Evolutionary conservation across 257 asterid genomes (phyloP), one percentile per base, ranked within the genome.

Genomic region (Penstemon barbatus): DNA sequence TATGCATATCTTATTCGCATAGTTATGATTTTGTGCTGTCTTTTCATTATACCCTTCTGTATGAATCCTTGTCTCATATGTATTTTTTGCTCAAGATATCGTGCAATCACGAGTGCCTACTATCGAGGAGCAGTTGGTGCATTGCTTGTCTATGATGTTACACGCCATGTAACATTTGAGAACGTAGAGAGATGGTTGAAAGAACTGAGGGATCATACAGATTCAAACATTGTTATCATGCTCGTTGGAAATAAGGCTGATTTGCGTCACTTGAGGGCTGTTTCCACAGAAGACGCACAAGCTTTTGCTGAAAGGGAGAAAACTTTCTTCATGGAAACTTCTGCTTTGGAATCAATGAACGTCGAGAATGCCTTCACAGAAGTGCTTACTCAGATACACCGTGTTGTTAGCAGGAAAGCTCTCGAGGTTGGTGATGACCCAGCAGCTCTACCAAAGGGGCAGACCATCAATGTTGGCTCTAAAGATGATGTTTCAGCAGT

Each of bases 51-150:
- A 7, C 8, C 48, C 41, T 49, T 39, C 37, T 46, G 5, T 33
- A 9, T 51, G 48, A 50, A 4, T 57, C 4, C 54, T 13, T 55
- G 11, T 45, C 53, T 61, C 11, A 38, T 54, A 12, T 59, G 38
- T 64, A 36, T 12, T 18, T 46, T 44, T 67, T 25, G 41, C 55
- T 77, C 65, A 63, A 87, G 94, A 73, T 87, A 87, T 72, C 94
- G 94, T 64, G 94, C 94, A 42, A 87, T 87, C 68, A 87, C 94
- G 1, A 87, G 94, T 81, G 94, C 94, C 61, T 87, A 87, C 77
- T 87, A 87, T 63, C 84, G 90, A 50, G 94, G 94, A 66, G 91
- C 94, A 33, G 90, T 84, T 62, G 90, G 93, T 38, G 90, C 93
- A 45, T 77, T 86, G 86, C 80, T 86, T 19, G 89, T 87, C 25